A percentile compares a stretch with the other conserved stretches of the same genome.
phyloP scores from a whole-genome alignment of 164 flowering plant species.

The Annona cherimola region DNA sequence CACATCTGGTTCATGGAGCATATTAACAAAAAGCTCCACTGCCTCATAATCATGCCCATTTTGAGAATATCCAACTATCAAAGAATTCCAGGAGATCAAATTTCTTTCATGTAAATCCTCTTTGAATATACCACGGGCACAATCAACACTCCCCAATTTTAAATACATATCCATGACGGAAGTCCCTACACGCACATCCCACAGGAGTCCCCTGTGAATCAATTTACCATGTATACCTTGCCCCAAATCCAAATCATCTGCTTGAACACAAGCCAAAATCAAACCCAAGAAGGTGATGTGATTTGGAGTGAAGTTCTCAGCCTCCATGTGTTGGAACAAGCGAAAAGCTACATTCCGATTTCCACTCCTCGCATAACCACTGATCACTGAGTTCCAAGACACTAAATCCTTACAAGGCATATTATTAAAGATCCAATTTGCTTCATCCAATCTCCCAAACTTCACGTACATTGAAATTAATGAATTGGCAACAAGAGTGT shows the following conservation, averaged over 20 bases:
- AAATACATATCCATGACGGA: conserved; percentile 34
- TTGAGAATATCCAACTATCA: conserved; percentile 32
- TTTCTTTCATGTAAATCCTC: conserved; percentile 29
- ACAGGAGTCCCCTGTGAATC: conserved; percentile 19
- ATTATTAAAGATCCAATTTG: conserved; percentile 22
- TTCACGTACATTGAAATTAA: conserved; percentile 34
- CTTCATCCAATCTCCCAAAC: conserved; percentile 26
- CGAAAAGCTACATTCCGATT: conserved; percentile 26
- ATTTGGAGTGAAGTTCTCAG: conserved; percentile 19
- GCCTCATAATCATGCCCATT: conserved; percentile 32
- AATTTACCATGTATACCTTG: conserved; percentile 31
- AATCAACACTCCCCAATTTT: conserved; percentile 29
- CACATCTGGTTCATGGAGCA: conserved; percentile 20
- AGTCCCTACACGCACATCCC: conserved; percentile 29
- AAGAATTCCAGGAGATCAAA: conserved; percentile 38
- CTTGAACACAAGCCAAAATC: conserved; percentile 28
- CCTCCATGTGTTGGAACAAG: conserved; percentile 25
- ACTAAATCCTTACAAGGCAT: conserved; percentile 30
- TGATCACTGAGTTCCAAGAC: conserved; percentile 37
- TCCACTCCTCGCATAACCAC: conserved; percentile 29
- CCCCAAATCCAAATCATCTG: conserved; percentile 22
- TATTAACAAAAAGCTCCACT: conserved; percentile 16
- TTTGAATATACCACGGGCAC: conserved; percentile 27
- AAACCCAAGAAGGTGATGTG: conserved; percentile 36
- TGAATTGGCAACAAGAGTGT: conserved; percentile 19